Base-by-base conservation (phyloP, 1,139 yeast species). In the Geotrichum reessii region DNA sequence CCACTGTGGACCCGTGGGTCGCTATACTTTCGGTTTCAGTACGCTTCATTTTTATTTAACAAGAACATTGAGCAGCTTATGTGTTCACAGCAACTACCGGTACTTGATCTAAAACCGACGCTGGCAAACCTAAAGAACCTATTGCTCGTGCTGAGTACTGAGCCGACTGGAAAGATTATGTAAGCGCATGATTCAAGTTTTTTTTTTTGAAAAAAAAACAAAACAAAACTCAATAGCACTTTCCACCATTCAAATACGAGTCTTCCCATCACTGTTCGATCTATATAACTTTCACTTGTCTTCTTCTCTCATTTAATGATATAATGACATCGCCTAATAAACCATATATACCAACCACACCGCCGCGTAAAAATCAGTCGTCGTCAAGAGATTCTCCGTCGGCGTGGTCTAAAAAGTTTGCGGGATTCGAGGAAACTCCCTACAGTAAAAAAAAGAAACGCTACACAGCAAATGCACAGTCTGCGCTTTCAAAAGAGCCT, bases 1-100 rank as follows among this genome's bases (percentile, higher is more conserved):
- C 85, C 85, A 1, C 65, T 82, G 52, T 81, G 82, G 76, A 73
- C 78, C 31, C 75, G 78, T 14, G 79, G 79, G 3, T 76, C 78
- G 22, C 73, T 77, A 25, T 75, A 74, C 55, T 75, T 79, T 64
- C 70, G 84, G 28, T 81, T 82, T 60, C 82, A 82, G 62, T 82
- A 81, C 65, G 86, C 79, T 0, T 71, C 81, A 8, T 74, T 76
- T 53, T 68, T 82, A 37, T 67, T 82, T 49, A 75, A 77, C 61
- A 78, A 78, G 61, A 74, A 81, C 65, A 74, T 82, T 51, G 81
- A 80, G 63, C 84, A 81, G 64, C 69, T 82, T 48, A 71, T 80
- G 66, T 77, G 74, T 57, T 65, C 73, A 2, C 69, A 68, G 44
- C 61, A 67, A 5, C 62, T 75, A 49, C 66, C 68, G 6, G 72